phyloP scores from a whole-genome alignment of 1,284 basidiomycete genomes.

The Schizophyllum amplum region DNA sequence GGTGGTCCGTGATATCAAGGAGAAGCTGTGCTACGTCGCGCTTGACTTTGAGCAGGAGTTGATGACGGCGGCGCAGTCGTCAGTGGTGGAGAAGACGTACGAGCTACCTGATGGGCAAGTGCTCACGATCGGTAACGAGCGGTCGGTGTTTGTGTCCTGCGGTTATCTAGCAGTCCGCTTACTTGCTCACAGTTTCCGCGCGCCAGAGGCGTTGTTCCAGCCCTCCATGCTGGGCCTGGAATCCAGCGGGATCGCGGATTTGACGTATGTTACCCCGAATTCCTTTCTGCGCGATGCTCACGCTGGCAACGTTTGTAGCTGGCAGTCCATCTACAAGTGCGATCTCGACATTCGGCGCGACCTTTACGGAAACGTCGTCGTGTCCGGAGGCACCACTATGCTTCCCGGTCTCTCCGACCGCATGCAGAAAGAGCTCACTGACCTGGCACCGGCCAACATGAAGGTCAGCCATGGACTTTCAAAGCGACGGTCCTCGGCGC shows the following conservation, averaged over 20 bases:
- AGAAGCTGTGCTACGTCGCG: constrained; percentile 97
- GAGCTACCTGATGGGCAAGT: constrained; percentile 96
- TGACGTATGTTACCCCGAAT: constrained; percentile 67
- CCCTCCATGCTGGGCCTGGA: constrained; percentile 91
- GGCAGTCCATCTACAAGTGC: constrained; percentile 80
- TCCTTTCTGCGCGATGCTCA: not conserved
- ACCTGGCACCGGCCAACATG: constrained; percentile 78
- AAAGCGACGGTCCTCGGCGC: not conserved
- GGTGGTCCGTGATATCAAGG: constrained; percentile 97
- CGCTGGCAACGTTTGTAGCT: no score
- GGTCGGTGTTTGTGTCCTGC: constrained; percentile 34
- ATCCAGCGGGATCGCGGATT: constrained; percentile 93
- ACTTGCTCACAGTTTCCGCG: constrained; percentile 57
- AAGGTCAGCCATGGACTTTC: constrained; percentile 46
- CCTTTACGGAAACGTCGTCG: constrained; percentile 89
- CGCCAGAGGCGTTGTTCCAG: constrained; percentile 96
- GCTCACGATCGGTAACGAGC: constrained; percentile 94
- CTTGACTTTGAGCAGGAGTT: constrained; percentile 97
- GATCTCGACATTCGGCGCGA: constrained; percentile 82
- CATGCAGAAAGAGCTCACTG: constrained; percentile 96
- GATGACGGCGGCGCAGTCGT: constrained; percentile 87
- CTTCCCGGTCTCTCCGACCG: constrained; percentile 96
- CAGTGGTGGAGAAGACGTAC: constrained; percentile 90
- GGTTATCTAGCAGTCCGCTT: constrained; percentile 7
- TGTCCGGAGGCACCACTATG: constrained; percentile 96